These are phyloP conservation scores for Alternaria arborescens DNA, from an alignment of 2,329 filamentous ascomycete species.

Conservation along the genomic window DNA sequence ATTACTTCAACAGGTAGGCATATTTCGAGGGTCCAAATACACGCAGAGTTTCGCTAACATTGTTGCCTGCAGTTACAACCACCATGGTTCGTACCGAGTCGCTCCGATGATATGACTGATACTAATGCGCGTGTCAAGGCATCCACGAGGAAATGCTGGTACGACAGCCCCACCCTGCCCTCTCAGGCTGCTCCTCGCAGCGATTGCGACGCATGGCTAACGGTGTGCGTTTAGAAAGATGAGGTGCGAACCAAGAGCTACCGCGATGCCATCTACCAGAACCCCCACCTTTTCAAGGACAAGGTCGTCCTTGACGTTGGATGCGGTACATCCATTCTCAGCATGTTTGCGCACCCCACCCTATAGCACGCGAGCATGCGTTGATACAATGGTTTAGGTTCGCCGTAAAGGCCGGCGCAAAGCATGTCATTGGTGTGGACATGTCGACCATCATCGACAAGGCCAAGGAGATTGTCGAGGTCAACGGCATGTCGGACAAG, in stretches of 20 bases:
- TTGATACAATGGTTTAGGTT: constrained; percentile 71
- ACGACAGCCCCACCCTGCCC: constrained; percentile 54
- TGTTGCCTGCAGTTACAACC: constrained; percentile 78
- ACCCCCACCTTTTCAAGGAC: constrained; percentile 91
- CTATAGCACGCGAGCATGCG: constrained; percentile 22
- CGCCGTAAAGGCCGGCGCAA: constrained; percentile 92
- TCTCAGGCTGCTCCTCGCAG: constrained; percentile 10
- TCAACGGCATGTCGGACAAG: constrained; percentile 92
- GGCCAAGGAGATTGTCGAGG: constrained; percentile 90
- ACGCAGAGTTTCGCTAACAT: constrained; percentile 48
- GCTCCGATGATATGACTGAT: constrained; percentile 40
- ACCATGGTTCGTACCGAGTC: constrained; percentile 77
- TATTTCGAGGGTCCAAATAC: constrained; percentile 29
- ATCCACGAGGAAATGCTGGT: constrained; percentile 99
- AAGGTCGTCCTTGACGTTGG: constrained; percentile 96
- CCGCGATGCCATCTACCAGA: constrained; percentile 97
- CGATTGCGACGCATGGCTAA: constrained; percentile 18
- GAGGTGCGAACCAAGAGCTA: constrained; percentile 96
- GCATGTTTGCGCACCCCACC: constrained; percentile 75
- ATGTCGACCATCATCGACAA: constrained; percentile 99
- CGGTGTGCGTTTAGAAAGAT: constrained; percentile 75
- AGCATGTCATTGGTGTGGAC: constrained; percentile 98
- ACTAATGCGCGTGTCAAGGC: constrained; percentile 65
- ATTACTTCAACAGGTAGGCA: constrained; percentile 95
- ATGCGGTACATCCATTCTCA: constrained; percentile 96